phyloP scores from a whole-genome alignment of 257 asterid genomes.

The Primulina tabacum region DNA sequence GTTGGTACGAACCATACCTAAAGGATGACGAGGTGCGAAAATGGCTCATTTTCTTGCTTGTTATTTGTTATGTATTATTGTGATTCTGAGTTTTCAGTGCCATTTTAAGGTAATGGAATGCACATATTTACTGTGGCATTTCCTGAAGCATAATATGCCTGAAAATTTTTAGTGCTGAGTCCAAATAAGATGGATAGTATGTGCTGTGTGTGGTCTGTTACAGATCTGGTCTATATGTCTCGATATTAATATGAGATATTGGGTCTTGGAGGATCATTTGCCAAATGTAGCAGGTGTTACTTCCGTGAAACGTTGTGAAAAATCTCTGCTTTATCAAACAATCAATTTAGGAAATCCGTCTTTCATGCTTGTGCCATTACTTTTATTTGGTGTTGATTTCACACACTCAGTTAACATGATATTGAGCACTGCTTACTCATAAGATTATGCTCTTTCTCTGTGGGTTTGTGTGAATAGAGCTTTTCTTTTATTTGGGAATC shows the following conservation, averaged over 20 bases:
- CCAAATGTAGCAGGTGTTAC: not conserved
- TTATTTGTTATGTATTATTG: slow-evolving; percentile 9
- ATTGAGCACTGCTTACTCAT: slow-evolving; percentile 27
- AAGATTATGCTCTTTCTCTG: slow-evolving; percentile 24
- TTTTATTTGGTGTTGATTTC: slow-evolving; percentile 12
- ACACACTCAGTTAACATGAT: slow-evolving; percentile 22
- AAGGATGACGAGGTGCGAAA: slow-evolving; percentile 90
- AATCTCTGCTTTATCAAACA: not conserved
- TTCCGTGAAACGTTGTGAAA: not conserved
- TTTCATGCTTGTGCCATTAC: slow-evolving; percentile 23
- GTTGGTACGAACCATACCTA: slow-evolving; percentile 92
- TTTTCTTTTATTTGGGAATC: slow-evolving; percentile 29
- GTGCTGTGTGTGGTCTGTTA: slow-evolving; percentile 2
- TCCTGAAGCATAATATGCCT: slow-evolving; percentile 20
- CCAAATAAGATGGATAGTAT: slow-evolving; percentile 14
- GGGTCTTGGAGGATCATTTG: slow-evolving; percentile 13
- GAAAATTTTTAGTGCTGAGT: slow-evolving; percentile 13
- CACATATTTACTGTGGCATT: slow-evolving; percentile 18
- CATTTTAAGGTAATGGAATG: slow-evolving; percentile 1
- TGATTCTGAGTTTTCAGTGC: slow-evolving; percentile 20
- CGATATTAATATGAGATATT: slow-evolving; percentile 5
- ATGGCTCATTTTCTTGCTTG: slow-evolving; percentile 27
- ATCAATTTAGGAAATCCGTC: slow-evolving; percentile 9
- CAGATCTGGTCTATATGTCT: slow-evolving; percentile 8
- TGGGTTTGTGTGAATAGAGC: slow-evolving; percentile 24